Base-by-base conservation (phyloP, 2,329 filamentous ascomycete genomes). In the Claviceps africana region DNA sequence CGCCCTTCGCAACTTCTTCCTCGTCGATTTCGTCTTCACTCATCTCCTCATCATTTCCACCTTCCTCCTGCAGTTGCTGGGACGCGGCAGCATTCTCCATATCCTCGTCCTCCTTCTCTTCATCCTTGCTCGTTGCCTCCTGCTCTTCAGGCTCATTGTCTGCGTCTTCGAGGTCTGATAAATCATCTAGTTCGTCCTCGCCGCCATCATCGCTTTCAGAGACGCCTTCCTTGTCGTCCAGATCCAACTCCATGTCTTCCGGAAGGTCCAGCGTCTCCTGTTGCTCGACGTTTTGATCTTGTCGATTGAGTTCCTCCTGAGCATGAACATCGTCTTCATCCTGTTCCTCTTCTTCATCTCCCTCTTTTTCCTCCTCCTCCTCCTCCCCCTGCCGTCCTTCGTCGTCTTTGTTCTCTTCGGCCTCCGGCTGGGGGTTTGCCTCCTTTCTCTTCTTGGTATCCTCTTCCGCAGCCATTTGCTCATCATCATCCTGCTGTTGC, bases 241-340 rank as follows among this genome's bases (percentile, higher is more conserved):
- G 76, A 57, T 90, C 81, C 65, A 96, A 77, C 53, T 94, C 83
- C 75, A 96, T 85, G 57, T 95, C 88, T 43, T 95, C 89, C 0
- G 89, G 89, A 22, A 95, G 73, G 46, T 90, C 88, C 54, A 95
- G 73, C 2, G 84, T 82, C 55, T 95, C 83, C 59, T 88, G 83
- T 63, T 95, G 85, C 59, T 91, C 79, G 2, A 87, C 79, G 60
- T 91, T 84, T 50, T 88, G 84, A 54, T 90, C 80, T 59, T 83
- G 79, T 47, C 71, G 72, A 57, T 79, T 79, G 47, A 76, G 64
- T 55, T 82, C 77, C 31, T 81, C 76, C 55, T 77, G 73, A 5
- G 72, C 70, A 48, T 73, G 69, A 17, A 75, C 70, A 31, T 81
- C 76, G 55, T 82, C 77, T 60, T 72, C 76, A 66, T 76, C 75